phyloP scores from a whole-genome alignment of 805 yeast species.

The Dipodascopsis uninucleata region DNA sequence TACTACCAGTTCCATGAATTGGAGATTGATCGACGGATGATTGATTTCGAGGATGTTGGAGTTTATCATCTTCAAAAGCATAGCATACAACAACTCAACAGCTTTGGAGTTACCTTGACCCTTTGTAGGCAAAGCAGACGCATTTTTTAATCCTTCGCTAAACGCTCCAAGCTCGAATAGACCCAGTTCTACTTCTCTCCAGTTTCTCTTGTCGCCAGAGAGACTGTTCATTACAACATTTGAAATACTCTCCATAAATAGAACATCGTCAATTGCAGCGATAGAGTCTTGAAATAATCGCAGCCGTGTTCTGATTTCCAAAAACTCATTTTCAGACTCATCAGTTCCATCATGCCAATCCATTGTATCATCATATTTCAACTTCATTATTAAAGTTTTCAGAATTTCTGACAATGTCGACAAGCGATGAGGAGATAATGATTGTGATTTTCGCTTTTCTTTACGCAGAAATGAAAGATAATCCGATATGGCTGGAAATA shows the following conservation, averaged over 20 bases:
- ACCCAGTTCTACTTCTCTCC: constrained; percentile 87
- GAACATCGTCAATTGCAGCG: constrained; percentile 53
- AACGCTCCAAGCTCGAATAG: constrained; percentile 74
- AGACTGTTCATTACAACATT: constrained; percentile 54
- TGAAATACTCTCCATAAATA: constrained; percentile 59
- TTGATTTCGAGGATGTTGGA: constrained; percentile 49
- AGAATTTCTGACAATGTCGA: constrained; percentile 62
- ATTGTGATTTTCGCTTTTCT: constrained; percentile 47
- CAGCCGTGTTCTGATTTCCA: constrained; percentile 70
- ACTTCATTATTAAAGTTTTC: constrained; percentile 66
- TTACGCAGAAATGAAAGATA: constrained; percentile 62
- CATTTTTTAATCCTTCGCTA: constrained; percentile 75
- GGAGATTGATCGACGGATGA: constrained; percentile 79
- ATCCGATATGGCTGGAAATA: constrained; percentile 74
- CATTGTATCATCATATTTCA: constrained; percentile 74
- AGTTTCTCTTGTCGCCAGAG: constrained; percentile 39
- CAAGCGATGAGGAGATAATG: constrained; percentile 34
- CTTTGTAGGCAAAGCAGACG: constrained; percentile 68
- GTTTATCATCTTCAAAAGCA: constrained; percentile 51
- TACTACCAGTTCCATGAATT: constrained; percentile 79
- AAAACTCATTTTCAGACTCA: constrained; percentile 72
- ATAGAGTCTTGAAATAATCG: constrained; percentile 82
- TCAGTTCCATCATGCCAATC: constrained; percentile 60
- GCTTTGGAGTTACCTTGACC: constrained; percentile 43
- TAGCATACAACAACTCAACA: constrained; percentile 60